Base-by-base conservation (phyloP, 1,284 basidiomycete species). In the Kwoniella shivajii region DNA sequence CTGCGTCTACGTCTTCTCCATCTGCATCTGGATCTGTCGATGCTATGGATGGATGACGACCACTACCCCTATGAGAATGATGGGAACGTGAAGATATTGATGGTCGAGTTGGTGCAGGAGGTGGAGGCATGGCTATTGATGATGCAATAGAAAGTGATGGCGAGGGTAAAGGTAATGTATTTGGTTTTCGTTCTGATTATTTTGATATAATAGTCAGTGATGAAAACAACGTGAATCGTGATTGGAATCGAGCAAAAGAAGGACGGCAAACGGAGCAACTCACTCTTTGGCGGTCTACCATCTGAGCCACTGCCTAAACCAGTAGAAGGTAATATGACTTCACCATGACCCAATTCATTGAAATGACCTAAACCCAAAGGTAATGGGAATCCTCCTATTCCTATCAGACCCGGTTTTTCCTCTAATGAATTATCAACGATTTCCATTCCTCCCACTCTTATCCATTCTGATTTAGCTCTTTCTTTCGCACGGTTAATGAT, bases 361-460 rank as follows among this genome's bases (percentile, higher is more conserved):
- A 64, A 47, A 26, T 43, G 50, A 16, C 51, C 56, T 11, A 50
- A 36, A n/a, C 54, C 52, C 27, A 22, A 26, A 24, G 26, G 16
- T 34, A 16, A 34, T 34, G 33, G 16, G 7, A 34, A 34, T 13
- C 46, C 39, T 11, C 43, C 41, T 42, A 31, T 45, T n/a, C 54
- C 62, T n/a, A 31, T 42, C 38, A 36, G 30, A 29, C 51, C 34
- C n/a, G 38, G 38, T 39, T 39, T 39, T 13, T 9, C 16, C 16
- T 34, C 33, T 9, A 7, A 7, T 45, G 37, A 46, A 47, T 72
- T 67, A 14, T 69, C 56, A 47, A 74, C 72, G 38, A 72, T 51
- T 52, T 76, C 75, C 58, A 73, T 71, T 13, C 75, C 75, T 16
- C 73, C 77, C 9, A 78, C 72, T 47, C 62, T 69, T 31, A 60